Conservation (phyloP, 31 red algal genomes). For the Bonnemaisonia californica region DNA sequence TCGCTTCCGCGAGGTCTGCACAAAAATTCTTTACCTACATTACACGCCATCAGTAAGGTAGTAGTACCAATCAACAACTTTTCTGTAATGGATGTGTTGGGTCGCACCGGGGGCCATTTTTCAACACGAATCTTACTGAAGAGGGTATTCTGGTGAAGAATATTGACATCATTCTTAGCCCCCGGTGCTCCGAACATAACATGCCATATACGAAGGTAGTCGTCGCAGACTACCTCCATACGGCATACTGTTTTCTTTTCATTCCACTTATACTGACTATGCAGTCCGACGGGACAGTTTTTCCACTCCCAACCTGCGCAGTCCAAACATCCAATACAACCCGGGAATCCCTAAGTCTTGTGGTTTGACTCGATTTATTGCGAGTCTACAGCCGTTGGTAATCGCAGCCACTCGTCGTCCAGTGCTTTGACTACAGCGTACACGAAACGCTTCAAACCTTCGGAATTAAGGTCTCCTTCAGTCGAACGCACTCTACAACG, state of each 20-base stretch:
- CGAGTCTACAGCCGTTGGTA: conserved; percentile 26
- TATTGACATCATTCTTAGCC: conserved; percentile 48
- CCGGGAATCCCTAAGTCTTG: conserved; percentile 36
- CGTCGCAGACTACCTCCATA: conserved; percentile 69
- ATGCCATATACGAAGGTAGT: conserved; percentile 55
- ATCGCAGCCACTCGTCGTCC: conserved; percentile 31
- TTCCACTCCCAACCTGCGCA: conserved; percentile 61
- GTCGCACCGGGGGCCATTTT: conserved; percentile 39
- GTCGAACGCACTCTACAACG: conserved; percentile 16
- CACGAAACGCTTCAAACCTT: conserved; percentile 36
- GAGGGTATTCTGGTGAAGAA: conserved; percentile 23
- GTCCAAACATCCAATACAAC: conserved; percentile 42
- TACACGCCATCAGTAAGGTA: conserved; percentile 63
- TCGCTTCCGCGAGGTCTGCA: conserved; percentile 24
- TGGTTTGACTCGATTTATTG: conserved; percentile 30
- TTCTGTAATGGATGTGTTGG: conserved; percentile 1
- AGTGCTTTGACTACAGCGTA: conserved; percentile 10
- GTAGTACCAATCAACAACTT: conserved; percentile 30
- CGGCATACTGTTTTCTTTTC: conserved; percentile 38
- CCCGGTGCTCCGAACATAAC: conserved; percentile 53
- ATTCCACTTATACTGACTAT: conserved; percentile 47
- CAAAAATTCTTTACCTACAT: conserved; percentile 42
- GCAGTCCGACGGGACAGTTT: conserved; percentile 42
- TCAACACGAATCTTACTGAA: conserved; percentile 47
- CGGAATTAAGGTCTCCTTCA: background rate